These are phyloP conservation scores for Mycena belliarum DNA, from an alignment of 768 basidiomycete genomes.

Conservation along the genomic window DNA sequence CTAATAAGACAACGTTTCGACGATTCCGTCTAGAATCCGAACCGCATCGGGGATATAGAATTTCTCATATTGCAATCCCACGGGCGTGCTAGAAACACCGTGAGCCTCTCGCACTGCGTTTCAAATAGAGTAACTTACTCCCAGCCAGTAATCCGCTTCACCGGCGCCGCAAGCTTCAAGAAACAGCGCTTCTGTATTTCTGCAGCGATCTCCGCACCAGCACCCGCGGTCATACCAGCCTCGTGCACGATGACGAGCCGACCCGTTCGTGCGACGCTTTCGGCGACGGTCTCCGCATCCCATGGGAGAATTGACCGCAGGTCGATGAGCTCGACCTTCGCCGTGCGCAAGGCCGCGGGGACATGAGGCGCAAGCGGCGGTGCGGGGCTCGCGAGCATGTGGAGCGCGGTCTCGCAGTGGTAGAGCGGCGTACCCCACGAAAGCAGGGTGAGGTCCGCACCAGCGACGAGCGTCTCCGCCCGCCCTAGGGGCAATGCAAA, in stretches of 20 bases:
- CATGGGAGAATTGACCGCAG: slow-evolving; percentile 87
- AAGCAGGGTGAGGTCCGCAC: slow-evolving; percentile 85
- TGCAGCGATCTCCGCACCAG: slow-evolving; percentile 90
- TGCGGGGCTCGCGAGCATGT: slow-evolving; percentile 69
- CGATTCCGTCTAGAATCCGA: slow-evolving; percentile 77
- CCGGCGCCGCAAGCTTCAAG: slow-evolving; percentile 84
- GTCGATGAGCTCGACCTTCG: slow-evolving; percentile 88
- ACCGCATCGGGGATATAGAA: slow-evolving; percentile 90
- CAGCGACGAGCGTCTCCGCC: slow-evolving; percentile 74
- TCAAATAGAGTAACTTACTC: slow-evolving; percentile 63
- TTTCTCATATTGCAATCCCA: slow-evolving; percentile 84
- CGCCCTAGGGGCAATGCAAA: slow-evolving; percentile 80
- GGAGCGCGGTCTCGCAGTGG: slow-evolving; percentile 82
- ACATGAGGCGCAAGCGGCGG: slow-evolving; percentile 61
- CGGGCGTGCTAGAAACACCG: slow-evolving; percentile 61
- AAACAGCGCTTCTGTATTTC: slow-evolving; percentile 90
- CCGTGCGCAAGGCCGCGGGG: slow-evolving; percentile 62
- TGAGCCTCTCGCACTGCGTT: neutral
- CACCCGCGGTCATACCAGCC: slow-evolving; percentile 83
- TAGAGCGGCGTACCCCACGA: slow-evolving; percentile 95
- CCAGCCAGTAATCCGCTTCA: slow-evolving; percentile 88
- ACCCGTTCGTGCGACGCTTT: slow-evolving; percentile 85
- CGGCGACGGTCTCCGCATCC: slow-evolving; percentile 78
- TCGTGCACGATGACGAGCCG: slow-evolving; percentile 90
- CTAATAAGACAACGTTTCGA: slow-evolving; percentile 79